Evolutionary conservation across 2,329 filamentous ascomycete genomes (phyloP).

Genomic region (Penicillium fuscoglaucum): DNA sequence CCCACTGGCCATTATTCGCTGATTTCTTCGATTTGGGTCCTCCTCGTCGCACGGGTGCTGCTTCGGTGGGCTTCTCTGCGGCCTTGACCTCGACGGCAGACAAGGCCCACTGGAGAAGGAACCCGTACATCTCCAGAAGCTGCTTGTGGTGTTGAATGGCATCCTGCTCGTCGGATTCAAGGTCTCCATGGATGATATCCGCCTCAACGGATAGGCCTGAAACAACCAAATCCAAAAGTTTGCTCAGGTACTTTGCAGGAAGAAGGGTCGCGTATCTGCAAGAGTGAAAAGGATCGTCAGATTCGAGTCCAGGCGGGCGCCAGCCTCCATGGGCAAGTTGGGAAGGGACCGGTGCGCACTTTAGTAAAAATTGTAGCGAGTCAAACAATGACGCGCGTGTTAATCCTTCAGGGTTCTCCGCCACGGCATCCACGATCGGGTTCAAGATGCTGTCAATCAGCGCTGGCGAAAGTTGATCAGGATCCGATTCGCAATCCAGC

Average conservation of each 20-base stretch:
- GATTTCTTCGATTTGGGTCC: slow-evolving; percentile 75
- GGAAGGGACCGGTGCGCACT: slow-evolving; percentile 71
- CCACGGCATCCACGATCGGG: slow-evolving; percentile 86
- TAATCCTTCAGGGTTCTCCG: slow-evolving; percentile 87
- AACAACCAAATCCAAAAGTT: slow-evolving; percentile 86
- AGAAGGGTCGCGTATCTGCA: slow-evolving; percentile 80
- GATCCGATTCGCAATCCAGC: slow-evolving; percentile 88
- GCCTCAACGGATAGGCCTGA: slow-evolving; percentile 84
- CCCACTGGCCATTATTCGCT: slow-evolving; percentile 76
- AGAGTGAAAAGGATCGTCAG: slow-evolving; percentile 60
- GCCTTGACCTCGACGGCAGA: slow-evolving; percentile 92
- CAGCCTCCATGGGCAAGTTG: slow-evolving; percentile 29
- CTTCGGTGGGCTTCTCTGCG: slow-evolving; percentile 78
- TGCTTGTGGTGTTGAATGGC: slow-evolving; percentile 83
- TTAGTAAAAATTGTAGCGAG: slow-evolving; percentile 91
- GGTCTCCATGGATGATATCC: slow-evolving; percentile 78
- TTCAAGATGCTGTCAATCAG: slow-evolving; percentile 85
- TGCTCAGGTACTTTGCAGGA: slow-evolving; percentile 80
- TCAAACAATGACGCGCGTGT: slow-evolving; percentile 78
- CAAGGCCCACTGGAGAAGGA: slow-evolving; percentile 91
- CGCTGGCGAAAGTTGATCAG: slow-evolving; percentile 74
- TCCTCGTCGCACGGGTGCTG: slow-evolving; percentile 69
- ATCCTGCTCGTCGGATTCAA: slow-evolving; percentile 91
- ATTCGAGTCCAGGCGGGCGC: slow-evolving; percentile 52
- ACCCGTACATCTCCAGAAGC: slow-evolving; percentile 89